Evolutionary conservation across 2,329 filamentous ascomycete species (phyloP).

Genomic region (Fusarium redolens): DNA sequence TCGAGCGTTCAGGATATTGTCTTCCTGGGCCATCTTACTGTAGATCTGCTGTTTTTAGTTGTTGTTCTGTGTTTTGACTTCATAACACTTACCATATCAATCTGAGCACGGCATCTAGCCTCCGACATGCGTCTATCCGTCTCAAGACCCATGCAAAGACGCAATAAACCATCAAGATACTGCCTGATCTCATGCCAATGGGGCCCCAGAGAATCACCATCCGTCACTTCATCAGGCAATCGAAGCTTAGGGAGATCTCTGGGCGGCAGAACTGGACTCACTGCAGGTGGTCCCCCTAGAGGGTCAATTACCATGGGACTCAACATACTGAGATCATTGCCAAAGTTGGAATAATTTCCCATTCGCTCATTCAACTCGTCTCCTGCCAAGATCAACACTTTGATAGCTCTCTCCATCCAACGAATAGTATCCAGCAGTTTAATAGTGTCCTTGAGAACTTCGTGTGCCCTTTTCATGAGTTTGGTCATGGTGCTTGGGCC

Average conservation of each 20-base stretch:
- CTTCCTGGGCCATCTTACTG: conserved; percentile 62
- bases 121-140: conserved; percentile 60
- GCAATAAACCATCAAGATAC: conserved; percentile 57
- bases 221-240: conserved; percentile 26
- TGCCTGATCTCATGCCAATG: conserved; percentile 62
- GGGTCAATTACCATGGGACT: conserved; percentile 39
- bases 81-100: conserved; percentile 55
- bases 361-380: conserved; percentile 54
- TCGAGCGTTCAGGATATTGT: conserved; percentile 58
- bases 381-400: conserved; percentile 56
- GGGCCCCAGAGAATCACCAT: conserved; percentile 47
- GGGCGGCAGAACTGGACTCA: conserved; percentile 42
- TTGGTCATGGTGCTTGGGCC: conserved; percentile 58
- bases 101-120: conserved; percentile 58
- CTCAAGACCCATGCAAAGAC: conserved; percentile 58
- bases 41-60: conserved; percentile 52
- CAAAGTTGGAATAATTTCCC: conserved; percentile 36
- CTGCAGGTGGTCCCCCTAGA: conserved; percentile 40
- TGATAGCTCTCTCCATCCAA: conserved; percentile 60
- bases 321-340: conserved; percentile 43
- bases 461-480: conserved; percentile 60
- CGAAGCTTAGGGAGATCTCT: conserved; percentile 30
- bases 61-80: not conserved
- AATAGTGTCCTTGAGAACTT: conserved; percentile 58
- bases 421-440: conserved; percentile 58